Evolutionary conservation across 192 early-diverging fungal species (phyloP).

Genomic region (Umbelopsis vinacea): DNA sequence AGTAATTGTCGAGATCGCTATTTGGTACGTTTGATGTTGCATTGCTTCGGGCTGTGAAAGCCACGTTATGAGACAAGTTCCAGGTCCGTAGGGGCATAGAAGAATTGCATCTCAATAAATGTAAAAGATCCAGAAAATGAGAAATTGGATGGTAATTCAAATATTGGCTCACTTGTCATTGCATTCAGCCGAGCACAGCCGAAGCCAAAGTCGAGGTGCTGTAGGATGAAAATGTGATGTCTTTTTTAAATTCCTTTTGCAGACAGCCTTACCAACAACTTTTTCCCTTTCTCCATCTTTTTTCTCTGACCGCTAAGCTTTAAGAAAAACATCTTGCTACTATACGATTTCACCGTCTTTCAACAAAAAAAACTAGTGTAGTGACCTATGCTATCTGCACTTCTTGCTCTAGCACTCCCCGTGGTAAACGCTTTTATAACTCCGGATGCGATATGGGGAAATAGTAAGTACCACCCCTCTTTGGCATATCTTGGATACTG

Average conservation of each 20-base stretch:
- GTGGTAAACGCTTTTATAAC: not conserved
- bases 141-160: not conserved
- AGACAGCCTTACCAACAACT: not conserved
- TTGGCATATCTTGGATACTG: not conserved
- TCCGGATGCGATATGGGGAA: conserved; percentile 12
- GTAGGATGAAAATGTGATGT: not conserved
- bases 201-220: not conserved
- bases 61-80: too few species aligned
- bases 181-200: not conserved
- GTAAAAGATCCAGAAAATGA: not conserved
- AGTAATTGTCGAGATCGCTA: too few species aligned
- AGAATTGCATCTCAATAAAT: too few species aligned
- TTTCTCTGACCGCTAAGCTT: not conserved
- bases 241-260: not conserved
- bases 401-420: not conserved
- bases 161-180: not conserved
- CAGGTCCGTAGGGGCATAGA: too few species aligned
- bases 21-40: too few species aligned
- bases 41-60: too few species aligned
- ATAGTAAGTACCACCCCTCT: not conserved
- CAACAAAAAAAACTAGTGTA: not conserved
- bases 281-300: not conserved
- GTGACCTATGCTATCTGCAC: conserved; percentile 11
- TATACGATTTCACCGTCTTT: not conserved
- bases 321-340: not conserved